These are phyloP conservation scores for Globisporangium heterothallicum DNA, from an alignment of 352 stramenopile species.

Conservation along the genomic window DNA sequence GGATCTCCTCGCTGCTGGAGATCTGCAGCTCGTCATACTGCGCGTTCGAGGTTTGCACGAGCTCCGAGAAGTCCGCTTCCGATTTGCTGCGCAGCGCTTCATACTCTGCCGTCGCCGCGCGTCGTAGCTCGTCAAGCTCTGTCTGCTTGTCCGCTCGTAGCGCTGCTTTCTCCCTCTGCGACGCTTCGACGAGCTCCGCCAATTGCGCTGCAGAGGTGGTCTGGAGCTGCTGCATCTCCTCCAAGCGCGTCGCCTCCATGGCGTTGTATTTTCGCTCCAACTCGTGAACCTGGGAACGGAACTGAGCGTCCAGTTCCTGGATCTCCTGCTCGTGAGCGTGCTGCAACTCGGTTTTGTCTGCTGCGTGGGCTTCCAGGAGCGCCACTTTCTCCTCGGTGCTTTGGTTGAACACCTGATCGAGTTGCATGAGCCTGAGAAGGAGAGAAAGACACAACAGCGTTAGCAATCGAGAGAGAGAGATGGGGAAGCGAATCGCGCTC, in stretches of 20 bases:
- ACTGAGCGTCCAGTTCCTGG: constrained; percentile 16
- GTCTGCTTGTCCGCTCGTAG: constrained; percentile 14
- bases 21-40: constrained; percentile 12
- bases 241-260: constrained; percentile 25
- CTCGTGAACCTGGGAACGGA: constrained; percentile 21
- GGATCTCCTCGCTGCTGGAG: constrained; percentile 19
- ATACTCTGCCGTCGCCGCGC: constrained; percentile 14
- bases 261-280: constrained; percentile 25
- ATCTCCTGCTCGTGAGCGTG: constrained; percentile 22
- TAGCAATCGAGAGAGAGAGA: background rate
- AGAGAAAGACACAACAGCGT: background rate
- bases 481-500: background rate
- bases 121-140: constrained; percentile 22
- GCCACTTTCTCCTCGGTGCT: constrained; percentile 40
- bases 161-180: constrained; percentile 4
- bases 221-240: constrained; percentile 35
- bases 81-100: constrained; percentile 19
- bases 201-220: constrained; percentile 18
- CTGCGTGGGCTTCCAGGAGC: constrained; percentile 29
- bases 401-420: constrained; percentile 33
- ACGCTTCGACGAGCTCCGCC: constrained; percentile 3
- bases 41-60: constrained; percentile 17
- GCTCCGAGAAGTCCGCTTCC: constrained; percentile 14
- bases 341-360: constrained; percentile 24
- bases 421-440: constrained; percentile 20